These are phyloP conservation scores for Tulasnella sp. DNA, from an alignment of 768 basidiomycete genomes.

Conservation along the genomic window DNA sequence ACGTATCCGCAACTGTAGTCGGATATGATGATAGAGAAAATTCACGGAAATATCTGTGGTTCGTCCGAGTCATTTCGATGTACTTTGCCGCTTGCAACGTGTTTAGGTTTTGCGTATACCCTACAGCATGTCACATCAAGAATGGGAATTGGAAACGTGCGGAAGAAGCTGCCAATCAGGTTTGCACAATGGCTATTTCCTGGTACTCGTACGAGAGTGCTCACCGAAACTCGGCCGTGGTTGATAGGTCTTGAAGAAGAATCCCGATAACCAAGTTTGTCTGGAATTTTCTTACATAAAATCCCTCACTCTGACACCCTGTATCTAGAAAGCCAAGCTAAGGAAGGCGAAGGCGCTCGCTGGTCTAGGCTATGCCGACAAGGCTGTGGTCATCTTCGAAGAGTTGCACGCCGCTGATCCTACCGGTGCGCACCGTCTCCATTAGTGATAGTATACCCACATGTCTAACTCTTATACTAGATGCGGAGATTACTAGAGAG, in stretches of 20 bases:
- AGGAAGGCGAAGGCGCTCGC: conserved; percentile 76
- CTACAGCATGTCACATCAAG: conserved; percentile 68
- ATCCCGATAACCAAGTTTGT: conserved; percentile 54
- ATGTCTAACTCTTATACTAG: conserved; percentile 37
- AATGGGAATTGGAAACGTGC: conserved; percentile 75
- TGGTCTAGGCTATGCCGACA: conserved; percentile 72
- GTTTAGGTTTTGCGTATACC: neutral
- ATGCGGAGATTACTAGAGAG: conserved; percentile 61
- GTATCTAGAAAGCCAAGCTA: conserved; percentile 61
- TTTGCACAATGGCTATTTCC: conserved; percentile 29
- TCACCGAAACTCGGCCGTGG: neutral
- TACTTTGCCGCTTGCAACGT: neutral
- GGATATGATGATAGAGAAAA: conserved; percentile 72
- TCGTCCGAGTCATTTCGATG: conserved; percentile 4
- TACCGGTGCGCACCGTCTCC: conserved; percentile 43
- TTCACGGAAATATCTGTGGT: conserved; percentile 74
- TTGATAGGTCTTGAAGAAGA: conserved; percentile 64
- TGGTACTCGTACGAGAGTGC: neutral
- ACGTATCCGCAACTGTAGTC: conserved; percentile 42
- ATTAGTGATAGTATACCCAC: neutral
- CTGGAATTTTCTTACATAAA: neutral
- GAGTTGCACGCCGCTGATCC: conserved; percentile 64
- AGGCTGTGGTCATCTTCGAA: conserved; percentile 59
- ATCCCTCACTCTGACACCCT: neutral
- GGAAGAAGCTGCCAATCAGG: conserved; percentile 78